Evolutionary conservation across 2,329 filamentous ascomycete genomes (phyloP), one percentile per base, ranked within the genome.

Genomic region (Akanthomyces dipterigenus): DNA sequence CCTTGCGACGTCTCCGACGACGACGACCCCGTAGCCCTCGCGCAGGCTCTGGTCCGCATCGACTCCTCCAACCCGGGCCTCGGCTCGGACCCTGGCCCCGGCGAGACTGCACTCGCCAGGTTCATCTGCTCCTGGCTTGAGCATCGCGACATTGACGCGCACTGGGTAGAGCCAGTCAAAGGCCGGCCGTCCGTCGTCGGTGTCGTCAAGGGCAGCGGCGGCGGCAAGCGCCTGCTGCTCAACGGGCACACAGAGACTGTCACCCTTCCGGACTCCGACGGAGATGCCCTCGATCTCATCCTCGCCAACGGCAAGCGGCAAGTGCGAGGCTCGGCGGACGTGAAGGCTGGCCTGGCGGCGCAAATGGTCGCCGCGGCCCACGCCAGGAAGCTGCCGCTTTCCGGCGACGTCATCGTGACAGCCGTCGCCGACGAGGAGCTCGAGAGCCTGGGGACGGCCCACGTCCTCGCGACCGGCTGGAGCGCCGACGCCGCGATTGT

Each of bases 161-260:
- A 82, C 55, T 78, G 78, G 69, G 66, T 83, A 3, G 81, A 84
- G 64, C 70, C 73, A 1, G 73, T 70, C 0, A 66, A 71, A 2
- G 78, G 80, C 0, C 73, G 81, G 0, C 81, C 82, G 1, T 84
- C 81, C 0, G 71, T 84, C 0, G 71, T 84, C 3, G 80, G 78
- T 0, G 69, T 82, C 1, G 70, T 76, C 1, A 74, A 76, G 3
- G 81, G 82, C 2, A 71, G 69, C 0, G 80, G 80, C 0, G 75
- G 71, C 0, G 80, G 79, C 5, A 78, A 77, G 61, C 78, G 70
- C 1, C 66, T 83, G 5, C 81, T 83, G 76, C 70, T 83, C 45
- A 82, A 83, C 26, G 80, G 81, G 0, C 81, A 83, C 62, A 74
- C 79, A 1, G 80, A 84, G 58, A 83, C 81, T 0, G 81, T 83